These are phyloP conservation scores for Penicillium angulare DNA, from an alignment of 495 filamentous ascomycete species.

Conservation along the genomic window DNA sequence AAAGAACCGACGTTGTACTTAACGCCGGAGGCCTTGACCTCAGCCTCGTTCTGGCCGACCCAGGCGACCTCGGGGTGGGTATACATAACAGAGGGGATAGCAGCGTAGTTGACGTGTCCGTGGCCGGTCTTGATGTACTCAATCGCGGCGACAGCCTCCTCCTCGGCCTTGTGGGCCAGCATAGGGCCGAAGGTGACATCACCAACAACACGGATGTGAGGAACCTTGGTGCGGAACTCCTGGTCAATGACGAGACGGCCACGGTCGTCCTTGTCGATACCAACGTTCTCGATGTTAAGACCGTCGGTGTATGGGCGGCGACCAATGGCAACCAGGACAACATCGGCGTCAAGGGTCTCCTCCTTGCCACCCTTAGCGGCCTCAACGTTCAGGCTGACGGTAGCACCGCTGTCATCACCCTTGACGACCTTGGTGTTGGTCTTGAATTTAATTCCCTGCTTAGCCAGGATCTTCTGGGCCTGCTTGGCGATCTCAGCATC, in stretches of 20 bases:
- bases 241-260: conserved; percentile 95
- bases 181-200: conserved; percentile 98
- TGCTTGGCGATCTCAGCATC: conserved; percentile 90
- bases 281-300: conserved; percentile 89
- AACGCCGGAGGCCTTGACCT: conserved; percentile 83
- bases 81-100: conserved; percentile 99
- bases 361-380: conserved; percentile 94
- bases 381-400: conserved; percentile 78
- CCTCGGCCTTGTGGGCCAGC: conserved; percentile 99
- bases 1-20: conserved; percentile 90
- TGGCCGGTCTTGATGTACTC: conserved; percentile 97
- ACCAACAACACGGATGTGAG: conserved; percentile 95
- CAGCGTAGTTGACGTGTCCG: conserved; percentile 98
- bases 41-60: conserved; percentile 97
- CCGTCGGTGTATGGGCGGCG: conserved; percentile 91
- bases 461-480: conserved; percentile 87
- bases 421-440: conserved; percentile 89
- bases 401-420: conserved; percentile 76
- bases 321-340: conserved; percentile 95
- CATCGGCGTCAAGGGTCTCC: conserved; percentile 89
- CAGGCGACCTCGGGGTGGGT: conserved; percentile 97
- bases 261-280: conserved; percentile 88
- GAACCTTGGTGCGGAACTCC: conserved; percentile 95
- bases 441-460: conserved; percentile 99
- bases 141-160: conserved; percentile 90